A percentile compares a stretch with the other conserved stretches of the same genome.
These are phyloP conservation scores for Cucumis hystrix DNA, from an alignment of 306 rosid species.

Conservation along the genomic window DNA sequence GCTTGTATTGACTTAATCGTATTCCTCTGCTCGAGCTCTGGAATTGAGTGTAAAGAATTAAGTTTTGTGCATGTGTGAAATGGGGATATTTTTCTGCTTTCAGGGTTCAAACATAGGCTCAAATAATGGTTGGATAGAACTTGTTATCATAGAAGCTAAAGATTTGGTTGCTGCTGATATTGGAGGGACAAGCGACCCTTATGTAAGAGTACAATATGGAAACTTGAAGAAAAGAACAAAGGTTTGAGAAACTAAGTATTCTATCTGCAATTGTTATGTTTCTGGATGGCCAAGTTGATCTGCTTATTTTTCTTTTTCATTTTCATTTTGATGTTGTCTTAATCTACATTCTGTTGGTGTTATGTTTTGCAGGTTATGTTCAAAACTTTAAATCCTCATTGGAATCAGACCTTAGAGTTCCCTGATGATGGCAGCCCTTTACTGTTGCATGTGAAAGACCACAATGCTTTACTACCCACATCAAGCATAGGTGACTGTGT, in stretches of 20 bases:
- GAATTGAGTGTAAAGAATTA: not conserved
- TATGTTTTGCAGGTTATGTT: slow-evolving; percentile 43
- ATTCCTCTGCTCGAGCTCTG: not conserved
- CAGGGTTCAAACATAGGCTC: slow-evolving; percentile 41
- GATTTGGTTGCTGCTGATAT: slow-evolving; percentile 94
- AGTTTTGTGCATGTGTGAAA: not conserved
- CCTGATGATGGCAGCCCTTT: slow-evolving; percentile 77
- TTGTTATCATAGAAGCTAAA: slow-evolving; percentile 72
- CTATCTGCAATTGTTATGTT: not conserved
- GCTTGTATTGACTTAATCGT: not conserved
- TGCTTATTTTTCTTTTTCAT: not conserved
- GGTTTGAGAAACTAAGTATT: slow-evolving; percentile 29
- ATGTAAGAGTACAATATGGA: slow-evolving; percentile 83
- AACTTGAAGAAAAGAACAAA: slow-evolving; percentile 70
- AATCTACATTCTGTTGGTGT: not conserved
- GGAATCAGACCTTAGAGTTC: slow-evolving; percentile 95
- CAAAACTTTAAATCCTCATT: slow-evolving; percentile 70
- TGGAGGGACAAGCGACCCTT: slow-evolving; percentile 98
- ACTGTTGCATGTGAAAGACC: slow-evolving; percentile 67
- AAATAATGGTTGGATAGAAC: slow-evolving; percentile 70
- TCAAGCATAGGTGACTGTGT: slow-evolving; percentile 75
- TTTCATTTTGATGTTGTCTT: not conserved
- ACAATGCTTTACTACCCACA: slow-evolving; percentile 63
- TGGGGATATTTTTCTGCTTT: slow-evolving; percentile 8
- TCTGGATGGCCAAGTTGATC: not conserved